phyloP scores from a whole-genome alignment of 1,284 basidiomycete genomes.

The Pseudozyma flocculosa region DNA sequence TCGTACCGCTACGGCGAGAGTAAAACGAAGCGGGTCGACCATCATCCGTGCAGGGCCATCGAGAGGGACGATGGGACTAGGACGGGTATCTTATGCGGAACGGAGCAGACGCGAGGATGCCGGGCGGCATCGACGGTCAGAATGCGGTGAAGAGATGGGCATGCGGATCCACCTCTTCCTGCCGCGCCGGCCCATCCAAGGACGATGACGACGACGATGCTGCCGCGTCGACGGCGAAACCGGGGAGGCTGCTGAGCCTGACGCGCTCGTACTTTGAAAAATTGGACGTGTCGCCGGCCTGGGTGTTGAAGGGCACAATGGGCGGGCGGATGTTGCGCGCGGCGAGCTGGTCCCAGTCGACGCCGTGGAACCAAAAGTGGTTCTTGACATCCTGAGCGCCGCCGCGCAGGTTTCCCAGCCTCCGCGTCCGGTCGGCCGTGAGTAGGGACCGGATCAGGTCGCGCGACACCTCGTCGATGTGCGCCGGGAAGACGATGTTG shows the following conservation, averaged over 20 bases:
- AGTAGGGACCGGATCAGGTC: slow-evolving; percentile 61
- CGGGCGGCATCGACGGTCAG: too few relatives aligned
- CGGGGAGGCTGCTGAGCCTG: slow-evolving; percentile 19
- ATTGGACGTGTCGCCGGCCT: slow-evolving; percentile 65
- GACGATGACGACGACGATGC: neutral
- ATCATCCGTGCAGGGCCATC: too few relatives aligned
- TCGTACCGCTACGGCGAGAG: too few relatives aligned
- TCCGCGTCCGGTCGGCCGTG: slow-evolving; percentile 60
- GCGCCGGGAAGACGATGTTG: slow-evolving; percentile 61
- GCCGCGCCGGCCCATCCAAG: too few relatives aligned
- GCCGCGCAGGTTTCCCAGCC: slow-evolving; percentile 61
- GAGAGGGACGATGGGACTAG: too few relatives aligned
- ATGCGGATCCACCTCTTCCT: too few relatives aligned
- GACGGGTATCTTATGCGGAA: too few relatives aligned
- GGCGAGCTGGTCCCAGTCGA: slow-evolving; percentile 60
- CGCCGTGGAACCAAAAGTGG: slow-evolving; percentile 62
- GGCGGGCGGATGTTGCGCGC: slow-evolving; percentile 61
- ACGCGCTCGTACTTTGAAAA: slow-evolving; percentile 34
- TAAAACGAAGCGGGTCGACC: too few relatives aligned
- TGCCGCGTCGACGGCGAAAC: slow-evolving; percentile 7
- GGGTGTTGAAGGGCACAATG: slow-evolving; percentile 61
- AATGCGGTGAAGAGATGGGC: too few relatives aligned
- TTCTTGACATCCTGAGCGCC: slow-evolving; percentile 62
- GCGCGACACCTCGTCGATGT: slow-evolving; percentile 61
- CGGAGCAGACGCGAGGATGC: too few relatives aligned